A percentile compares a stretch with the other conserved stretches of the same genome.
These are phyloP conservation scores for Coemansia sp. DNA, from an alignment of 192 early-diverging fungal species.

Conservation along the genomic window DNA sequence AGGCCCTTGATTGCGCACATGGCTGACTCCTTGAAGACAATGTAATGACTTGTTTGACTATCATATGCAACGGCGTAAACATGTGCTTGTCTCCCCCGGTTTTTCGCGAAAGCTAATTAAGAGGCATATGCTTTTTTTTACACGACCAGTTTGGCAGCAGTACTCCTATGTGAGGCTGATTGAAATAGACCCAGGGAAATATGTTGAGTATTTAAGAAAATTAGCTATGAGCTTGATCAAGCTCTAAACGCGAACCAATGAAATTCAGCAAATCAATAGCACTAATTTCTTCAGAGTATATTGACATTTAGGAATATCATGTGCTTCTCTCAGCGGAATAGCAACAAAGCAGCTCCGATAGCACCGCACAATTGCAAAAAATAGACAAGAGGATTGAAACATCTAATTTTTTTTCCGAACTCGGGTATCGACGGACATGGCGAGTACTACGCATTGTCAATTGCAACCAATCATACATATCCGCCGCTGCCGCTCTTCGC, in stretches of 20 bases:
- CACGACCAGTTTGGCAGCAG: constrained; percentile 1
- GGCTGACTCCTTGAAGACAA: background rate
- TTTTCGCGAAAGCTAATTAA: constrained; percentile 10
- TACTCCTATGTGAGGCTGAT: background rate
- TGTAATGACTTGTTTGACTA: background rate
- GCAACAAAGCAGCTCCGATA: background rate
- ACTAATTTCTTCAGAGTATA: background rate
- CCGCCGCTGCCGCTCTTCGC: background rate
- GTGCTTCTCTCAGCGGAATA: background rate
- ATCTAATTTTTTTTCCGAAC: background rate
- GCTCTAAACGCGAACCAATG: background rate
- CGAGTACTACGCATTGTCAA: background rate
- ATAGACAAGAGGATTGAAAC: background rate
- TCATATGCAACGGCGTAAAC: constrained; percentile 4
- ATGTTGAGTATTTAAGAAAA: background rate
- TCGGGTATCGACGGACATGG: background rate
- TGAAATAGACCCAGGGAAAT: background rate
- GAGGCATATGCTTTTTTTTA: background rate
- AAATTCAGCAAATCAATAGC: background rate
- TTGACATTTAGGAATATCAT: background rate
- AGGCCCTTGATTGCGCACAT: constrained; percentile 8
- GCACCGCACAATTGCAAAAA: background rate
- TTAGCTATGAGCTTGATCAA: background rate
- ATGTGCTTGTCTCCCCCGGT: constrained; percentile 4
- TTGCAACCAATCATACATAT: background rate